Evolutionary conservation across 306 rosid species (phyloP), one percentile per base, ranked within the genome.

Genomic region (Cyclanthera cordifolia): DNA sequence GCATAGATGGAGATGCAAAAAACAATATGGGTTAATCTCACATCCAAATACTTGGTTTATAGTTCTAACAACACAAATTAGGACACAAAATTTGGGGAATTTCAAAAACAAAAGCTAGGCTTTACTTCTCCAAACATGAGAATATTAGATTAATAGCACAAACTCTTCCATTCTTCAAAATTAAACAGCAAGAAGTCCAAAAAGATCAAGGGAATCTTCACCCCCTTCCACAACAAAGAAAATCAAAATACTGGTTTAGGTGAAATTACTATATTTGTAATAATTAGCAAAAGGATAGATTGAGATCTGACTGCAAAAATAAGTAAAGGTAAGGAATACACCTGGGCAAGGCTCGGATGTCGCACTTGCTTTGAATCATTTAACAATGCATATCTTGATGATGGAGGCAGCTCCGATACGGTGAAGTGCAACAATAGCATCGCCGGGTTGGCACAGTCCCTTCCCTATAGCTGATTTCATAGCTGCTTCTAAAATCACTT

Each of bases 391-490:
- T 77, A 91, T 91, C 97, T 91, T 91, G 57, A 91, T 91, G 21
- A 91, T 91, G 16, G 95, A 88, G 75, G 97, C 89, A 43, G 67
- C 82, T 69, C 97, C 96, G 52, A 88, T 86, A 32, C 96, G 97
- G 79, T 91, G 97, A 21, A 91, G 87, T 7, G 91, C 97, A 77
- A 91, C 97, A 49, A 85, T 85, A 2, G 97, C 96, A 72, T 91
- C 97, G 46, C 96, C 91, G 24, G 88, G 90, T 65, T 63, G 77
- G 73, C 97, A 91, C 68, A 91, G 85, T 14, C 81, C 85, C 82
- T 53, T 91, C n/a, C 71, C 53, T 4, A 78, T 80, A 47, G 96
- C 95, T 0, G 96, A 91, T 70, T 88, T 91, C n/a, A 91, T 74
- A 43, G 97, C 89, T 72, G 97, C 97, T 74, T 88, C 96, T 76